Evolutionary conservation across 345 rosid species (phyloP).

Genomic region (Sisymbrium altissimum): DNA sequence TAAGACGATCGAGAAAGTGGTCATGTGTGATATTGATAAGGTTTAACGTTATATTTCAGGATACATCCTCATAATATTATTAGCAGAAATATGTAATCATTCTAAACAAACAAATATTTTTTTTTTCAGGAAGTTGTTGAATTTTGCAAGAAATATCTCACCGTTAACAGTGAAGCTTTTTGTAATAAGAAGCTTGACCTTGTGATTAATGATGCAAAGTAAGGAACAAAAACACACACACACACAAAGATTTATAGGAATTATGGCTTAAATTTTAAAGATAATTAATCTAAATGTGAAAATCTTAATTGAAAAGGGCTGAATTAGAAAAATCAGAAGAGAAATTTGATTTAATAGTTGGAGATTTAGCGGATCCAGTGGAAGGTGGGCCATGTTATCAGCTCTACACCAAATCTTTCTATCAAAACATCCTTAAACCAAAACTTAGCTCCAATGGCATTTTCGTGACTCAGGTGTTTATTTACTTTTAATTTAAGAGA

Average conservation of each 20-base stretch:
- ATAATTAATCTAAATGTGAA: neutral
- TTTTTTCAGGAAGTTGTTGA: conserved; percentile 73
- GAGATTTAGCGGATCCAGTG: conserved; percentile 93
- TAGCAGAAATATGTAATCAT: neutral
- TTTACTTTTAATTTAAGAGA: neutral
- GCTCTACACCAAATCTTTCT: conserved; percentile 91
- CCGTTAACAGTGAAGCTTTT: conserved; percentile 77
- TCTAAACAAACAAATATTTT: neutral
- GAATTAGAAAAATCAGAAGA: conserved; percentile 68
- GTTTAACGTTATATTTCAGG: conserved; percentile 30
- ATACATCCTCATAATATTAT: neutral
- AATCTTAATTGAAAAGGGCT: conserved; percentile 40
- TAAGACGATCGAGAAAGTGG: conserved; percentile 57
- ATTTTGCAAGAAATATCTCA: conserved; percentile 62
- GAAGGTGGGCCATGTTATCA: conserved; percentile 98
- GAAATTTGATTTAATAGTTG: conserved; percentile 76
- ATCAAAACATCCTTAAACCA: conserved; percentile 67
- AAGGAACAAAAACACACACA: conserved; percentile 28
- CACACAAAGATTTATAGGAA: no score
- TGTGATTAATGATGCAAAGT: conserved; percentile 86
- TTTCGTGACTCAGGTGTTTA: conserved; percentile 78
- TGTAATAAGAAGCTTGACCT: conserved; percentile 65
- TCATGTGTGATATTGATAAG: conserved; percentile 96
- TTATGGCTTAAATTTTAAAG: neutral
- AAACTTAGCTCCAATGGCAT: conserved; percentile 70